Percentiles rank a stretch among this genome's conserved stretches.
phyloP scores from a whole-genome alignment of 805 yeast genomes.

The Wickerhamiella parazyma region DNA sequence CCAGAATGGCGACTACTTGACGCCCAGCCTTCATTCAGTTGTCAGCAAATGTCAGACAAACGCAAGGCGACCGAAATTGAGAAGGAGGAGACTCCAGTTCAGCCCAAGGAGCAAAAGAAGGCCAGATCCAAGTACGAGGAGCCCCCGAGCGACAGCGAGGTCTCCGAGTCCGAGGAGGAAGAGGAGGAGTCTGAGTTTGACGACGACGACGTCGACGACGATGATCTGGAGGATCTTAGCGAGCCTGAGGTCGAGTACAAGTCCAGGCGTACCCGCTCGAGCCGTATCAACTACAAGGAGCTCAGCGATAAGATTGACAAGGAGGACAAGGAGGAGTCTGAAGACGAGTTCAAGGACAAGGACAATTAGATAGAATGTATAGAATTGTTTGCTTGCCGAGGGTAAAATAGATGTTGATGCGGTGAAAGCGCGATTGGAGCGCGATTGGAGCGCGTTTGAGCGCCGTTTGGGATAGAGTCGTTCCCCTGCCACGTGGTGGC shows the following conservation, averaged over 20 bases:
- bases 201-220: slow-evolving; percentile 24
- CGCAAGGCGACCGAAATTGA: slow-evolving; percentile 6
- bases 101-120: slow-evolving; percentile 19
- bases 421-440: too few relatives aligned
- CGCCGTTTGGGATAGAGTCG: too few relatives aligned
- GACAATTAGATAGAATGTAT: background rate
- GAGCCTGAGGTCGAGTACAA: slow-evolving; percentile 65
- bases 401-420: too few relatives aligned
- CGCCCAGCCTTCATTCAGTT: background rate
- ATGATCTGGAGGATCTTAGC: slow-evolving; percentile 33
- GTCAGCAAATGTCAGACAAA: slow-evolving; percentile 5
- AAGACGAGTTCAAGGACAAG: slow-evolving; percentile 26
- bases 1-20: slow-evolving; percentile 25
- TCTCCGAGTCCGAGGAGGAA: slow-evolving; percentile 38
- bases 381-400: background rate
- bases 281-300: slow-evolving; percentile 69
- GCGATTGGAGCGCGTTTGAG: too few relatives aligned
- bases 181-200: slow-evolving; percentile 52
- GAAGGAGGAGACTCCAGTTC: background rate
- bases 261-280: slow-evolving; percentile 58
- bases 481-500: too few relatives aligned
- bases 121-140: slow-evolving; percentile 33
- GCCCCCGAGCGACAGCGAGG: slow-evolving; percentile 20
- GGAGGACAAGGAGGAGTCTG: slow-evolving; percentile 34
- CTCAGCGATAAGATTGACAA: slow-evolving; percentile 58